Evolutionary conservation across 345 rosid species (phyloP).

Genomic region (Salix purpurea): DNA sequence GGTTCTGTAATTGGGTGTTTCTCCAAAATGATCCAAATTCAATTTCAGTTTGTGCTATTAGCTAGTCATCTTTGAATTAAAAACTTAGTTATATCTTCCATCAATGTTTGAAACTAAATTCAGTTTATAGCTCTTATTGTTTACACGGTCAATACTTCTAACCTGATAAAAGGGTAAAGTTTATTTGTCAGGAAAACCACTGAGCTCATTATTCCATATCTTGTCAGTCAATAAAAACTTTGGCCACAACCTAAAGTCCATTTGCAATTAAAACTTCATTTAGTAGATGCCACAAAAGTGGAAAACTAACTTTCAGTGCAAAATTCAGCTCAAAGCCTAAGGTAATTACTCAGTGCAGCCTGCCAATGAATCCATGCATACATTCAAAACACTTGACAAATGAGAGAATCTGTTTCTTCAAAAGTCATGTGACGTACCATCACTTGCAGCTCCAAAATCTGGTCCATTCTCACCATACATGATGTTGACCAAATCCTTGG

Average conservation of each 20-base stretch:
- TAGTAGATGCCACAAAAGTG: not conserved
- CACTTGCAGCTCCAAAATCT: slow-evolving; percentile 96
- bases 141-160: not conserved
- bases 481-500: slow-evolving; percentile 78
- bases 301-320: not conserved
- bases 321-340: not conserved
- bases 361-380: not conserved
- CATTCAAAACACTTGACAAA: not conserved
- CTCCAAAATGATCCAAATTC: not conserved
- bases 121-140: not conserved
- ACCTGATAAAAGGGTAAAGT: not conserved
- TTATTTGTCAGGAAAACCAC: not conserved
- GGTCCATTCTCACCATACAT: slow-evolving; percentile 80
- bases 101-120: not conserved
- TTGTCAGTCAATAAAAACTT: not conserved
- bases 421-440: slow-evolving; percentile 47
- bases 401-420: not conserved
- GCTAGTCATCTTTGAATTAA: not conserved
- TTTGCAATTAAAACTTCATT: not conserved
- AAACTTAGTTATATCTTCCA: not conserved
- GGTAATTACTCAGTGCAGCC: not conserved
- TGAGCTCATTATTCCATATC: not conserved
- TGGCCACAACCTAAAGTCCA: not conserved
- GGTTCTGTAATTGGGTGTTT: not conserved
- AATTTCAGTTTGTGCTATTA: not conserved